Base-by-base conservation (phyloP, 2,329 filamentous ascomycete genomes). In the Bisporella sp. region DNA sequence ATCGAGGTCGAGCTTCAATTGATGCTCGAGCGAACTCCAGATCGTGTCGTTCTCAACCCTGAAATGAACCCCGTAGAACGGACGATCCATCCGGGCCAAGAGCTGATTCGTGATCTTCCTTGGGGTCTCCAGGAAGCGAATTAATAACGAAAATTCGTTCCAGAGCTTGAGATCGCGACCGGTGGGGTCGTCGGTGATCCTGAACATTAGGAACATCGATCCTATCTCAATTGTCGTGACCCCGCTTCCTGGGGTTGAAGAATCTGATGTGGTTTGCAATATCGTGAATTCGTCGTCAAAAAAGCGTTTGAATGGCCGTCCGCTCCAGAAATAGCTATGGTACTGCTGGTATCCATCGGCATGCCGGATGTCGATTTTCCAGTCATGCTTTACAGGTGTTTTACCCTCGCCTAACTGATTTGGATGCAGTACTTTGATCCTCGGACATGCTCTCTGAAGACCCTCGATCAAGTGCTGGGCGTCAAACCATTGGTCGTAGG, bases 151-250 rank as follows among this genome's bases (percentile, higher is more conserved):
- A 4, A 69, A 54, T 46, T 69, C 67, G 43, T 65, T 68, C 67
- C 67, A 69, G 9, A 67, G 50, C 3, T 54, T 58, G 6, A 69
- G 50, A 33, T 69, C 67, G 28, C 57, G 53, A 3, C 61, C 57
- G 1, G 66, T 68, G 1, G 67, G 61, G 54, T 69, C 67, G 53
- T 69, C 67, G n/a, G 62, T 68, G 43, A 69, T 54, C 45, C 64
- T 59, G 53, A 62, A 69, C n/a, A 68, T 41, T 13, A 68, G 51
- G 49, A 69, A 69, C 44, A 63, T 54, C 1, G 62, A 58, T 43
- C 58, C 56, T 31, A 67, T 62, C 11, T 53, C 49, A n/a, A 68
- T 53, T 1, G 66, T 47, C 0, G 61, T 67, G 32, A 67, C 64
- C 39, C 65, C 63, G 21, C 21, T 21, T 37, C 8, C 8, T 9